phyloP scores from a whole-genome alignment of 2,329 filamentous ascomycete genomes.

The Botrytis sinoallii region DNA sequence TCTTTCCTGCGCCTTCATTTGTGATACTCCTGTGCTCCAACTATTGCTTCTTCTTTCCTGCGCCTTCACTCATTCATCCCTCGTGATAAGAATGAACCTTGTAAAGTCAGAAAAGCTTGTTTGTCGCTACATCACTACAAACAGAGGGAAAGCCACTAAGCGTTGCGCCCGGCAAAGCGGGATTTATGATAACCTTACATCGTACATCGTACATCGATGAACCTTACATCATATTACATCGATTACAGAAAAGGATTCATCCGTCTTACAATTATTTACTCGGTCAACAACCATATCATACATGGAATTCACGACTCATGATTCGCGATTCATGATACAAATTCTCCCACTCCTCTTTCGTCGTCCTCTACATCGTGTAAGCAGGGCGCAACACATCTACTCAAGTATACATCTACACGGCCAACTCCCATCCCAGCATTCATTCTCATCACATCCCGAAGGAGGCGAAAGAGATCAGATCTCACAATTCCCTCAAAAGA shows the following conservation, averaged over 20 bases:
- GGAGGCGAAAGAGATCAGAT: neutral
- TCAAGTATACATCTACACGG: neutral
- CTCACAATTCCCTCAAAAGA: neutral
- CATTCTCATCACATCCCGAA: neutral
- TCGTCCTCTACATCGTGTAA: too few species aligned
- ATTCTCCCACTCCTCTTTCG: too few species aligned
- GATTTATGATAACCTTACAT: neutral
- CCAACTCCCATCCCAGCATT: neutral
- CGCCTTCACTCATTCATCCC: neutral
- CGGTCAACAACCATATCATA: neutral
- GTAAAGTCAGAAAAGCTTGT: neutral
- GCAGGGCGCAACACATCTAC: too few species aligned
- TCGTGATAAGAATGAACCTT: neutral
- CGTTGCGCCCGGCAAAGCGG: neutral
- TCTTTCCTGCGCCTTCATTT: too few species aligned
- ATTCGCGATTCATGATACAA: neutral
- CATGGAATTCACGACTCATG: neutral
- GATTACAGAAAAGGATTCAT: neutral
- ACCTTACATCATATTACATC: neutral
- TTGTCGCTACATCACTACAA: neutral
- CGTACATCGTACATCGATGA: neutral
- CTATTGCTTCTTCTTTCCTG: neutral
- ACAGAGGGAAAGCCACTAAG: neutral
- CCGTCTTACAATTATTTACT: neutral
- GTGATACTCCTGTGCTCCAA: too few species aligned